Percentiles rank a stretch among this genome's conserved stretches.
Evolutionary conservation across 2,329 filamentous ascomycete genomes (phyloP).

Genomic region (Neoscytalidium dimidiatum): DNA sequence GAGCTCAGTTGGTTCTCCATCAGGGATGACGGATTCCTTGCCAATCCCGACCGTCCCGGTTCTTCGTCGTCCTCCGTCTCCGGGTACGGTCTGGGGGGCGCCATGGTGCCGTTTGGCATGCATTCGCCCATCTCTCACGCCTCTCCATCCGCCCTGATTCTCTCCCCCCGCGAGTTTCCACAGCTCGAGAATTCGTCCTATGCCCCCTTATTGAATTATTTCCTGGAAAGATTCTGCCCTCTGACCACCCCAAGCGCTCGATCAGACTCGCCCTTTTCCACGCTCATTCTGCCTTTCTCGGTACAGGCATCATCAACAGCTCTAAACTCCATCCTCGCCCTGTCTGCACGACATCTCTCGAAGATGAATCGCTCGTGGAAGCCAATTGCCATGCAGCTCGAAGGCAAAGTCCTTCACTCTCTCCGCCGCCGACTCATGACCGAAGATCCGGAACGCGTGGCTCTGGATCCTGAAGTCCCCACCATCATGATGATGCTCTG

Average conservation of each 20-base stretch:
- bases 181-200: slow-evolving; percentile 32
- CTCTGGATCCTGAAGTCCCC: slow-evolving; percentile 36
- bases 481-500: slow-evolving; percentile 51
- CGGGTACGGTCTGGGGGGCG: neutral
- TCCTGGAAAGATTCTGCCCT: slow-evolving; percentile 43
- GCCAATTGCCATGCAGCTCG: slow-evolving; percentile 38
- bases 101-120: neutral
- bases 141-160: slow-evolving; percentile 13
- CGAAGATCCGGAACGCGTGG: slow-evolving; percentile 26
- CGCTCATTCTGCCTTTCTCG: slow-evolving; percentile 42
- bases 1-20: slow-evolving; percentile 3
- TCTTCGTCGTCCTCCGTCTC: slow-evolving; percentile 9
- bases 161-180: slow-evolving; percentile 28
- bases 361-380: slow-evolving; percentile 33
- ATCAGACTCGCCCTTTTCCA: slow-evolving; percentile 40
- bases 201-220: slow-evolving; percentile 41
- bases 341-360: slow-evolving; percentile 42
- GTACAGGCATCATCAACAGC: slow-evolving; percentile 40
- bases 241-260: slow-evolving; percentile 41
- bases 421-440: slow-evolving; percentile 37
- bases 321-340: slow-evolving; percentile 41
- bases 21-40: neutral
- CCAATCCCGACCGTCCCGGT: neutral
- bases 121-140: slow-evolving; percentile 23
- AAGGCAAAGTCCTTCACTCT: slow-evolving; percentile 39